These are phyloP conservation scores for Beta vulgaris DNA, from an alignment of 148 eudicot species.

Conservation along the genomic window DNA sequence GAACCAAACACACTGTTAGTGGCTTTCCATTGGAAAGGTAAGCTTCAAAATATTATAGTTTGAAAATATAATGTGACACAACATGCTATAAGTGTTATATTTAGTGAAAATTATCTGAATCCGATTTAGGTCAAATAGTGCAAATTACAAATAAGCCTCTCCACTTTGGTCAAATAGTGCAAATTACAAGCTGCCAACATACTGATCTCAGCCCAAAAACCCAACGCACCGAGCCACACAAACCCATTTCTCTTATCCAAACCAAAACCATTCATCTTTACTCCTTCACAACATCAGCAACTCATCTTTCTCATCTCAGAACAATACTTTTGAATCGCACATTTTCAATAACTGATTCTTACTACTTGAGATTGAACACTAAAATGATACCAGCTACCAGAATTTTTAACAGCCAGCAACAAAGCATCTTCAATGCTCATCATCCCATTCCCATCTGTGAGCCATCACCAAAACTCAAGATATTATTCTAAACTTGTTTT, in stretches of 20 bases:
- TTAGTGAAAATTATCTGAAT: too few species aligned
- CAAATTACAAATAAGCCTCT: too few species aligned
- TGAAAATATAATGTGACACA: too few species aligned
- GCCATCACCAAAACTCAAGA: neutral
- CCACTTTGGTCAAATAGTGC: too few species aligned
- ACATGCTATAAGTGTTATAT: too few species aligned
- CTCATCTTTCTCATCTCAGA: neutral
- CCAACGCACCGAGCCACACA: neutral
- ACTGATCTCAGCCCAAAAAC: neutral
- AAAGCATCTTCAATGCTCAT: neutral
- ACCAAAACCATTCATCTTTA: neutral
- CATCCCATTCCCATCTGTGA: conserved; percentile 1
- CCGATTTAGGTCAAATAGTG: too few species aligned
- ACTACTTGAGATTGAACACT: neutral
- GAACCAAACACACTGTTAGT: too few species aligned
- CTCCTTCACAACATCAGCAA: neutral
- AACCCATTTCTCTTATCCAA: neutral
- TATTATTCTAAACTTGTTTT: neutral
- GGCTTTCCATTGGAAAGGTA: too few species aligned
- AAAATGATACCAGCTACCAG: conserved; percentile 11
- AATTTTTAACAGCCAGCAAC: conserved; percentile 6
- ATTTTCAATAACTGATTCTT: too few species aligned
- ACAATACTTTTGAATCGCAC: neutral
- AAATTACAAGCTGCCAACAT: neutral
- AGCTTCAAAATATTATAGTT: too few species aligned